phyloP scores from a whole-genome alignment of 306 rosid genomes.

The Sesbania bispinosa region DNA sequence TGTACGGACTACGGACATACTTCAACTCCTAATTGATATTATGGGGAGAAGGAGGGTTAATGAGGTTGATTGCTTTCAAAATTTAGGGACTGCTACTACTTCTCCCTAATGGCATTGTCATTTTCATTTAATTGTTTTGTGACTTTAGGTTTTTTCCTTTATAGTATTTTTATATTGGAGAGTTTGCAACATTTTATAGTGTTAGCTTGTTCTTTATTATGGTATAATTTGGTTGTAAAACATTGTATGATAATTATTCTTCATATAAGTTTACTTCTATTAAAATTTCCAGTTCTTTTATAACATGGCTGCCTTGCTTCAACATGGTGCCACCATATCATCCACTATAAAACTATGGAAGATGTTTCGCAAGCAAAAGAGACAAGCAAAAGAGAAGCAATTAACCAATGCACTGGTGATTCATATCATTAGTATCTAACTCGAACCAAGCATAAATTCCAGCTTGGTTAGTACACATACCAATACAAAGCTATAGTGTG shows the following conservation, averaged over 20 bases:
- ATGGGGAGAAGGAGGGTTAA: background rate
- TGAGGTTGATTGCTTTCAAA: background rate
- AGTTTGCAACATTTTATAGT: background rate
- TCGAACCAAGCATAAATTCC: background rate
- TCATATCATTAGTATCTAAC: background rate
- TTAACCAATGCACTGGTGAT: background rate
- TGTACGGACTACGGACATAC: too few relatives aligned
- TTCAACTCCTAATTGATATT: background rate
- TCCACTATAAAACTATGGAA: background rate
- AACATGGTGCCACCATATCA: background rate
- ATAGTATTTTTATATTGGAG: background rate
- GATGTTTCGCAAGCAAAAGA: slow-evolving; percentile 14
- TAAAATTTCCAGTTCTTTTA: background rate
- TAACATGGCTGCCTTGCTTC: background rate
- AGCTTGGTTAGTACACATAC: background rate
- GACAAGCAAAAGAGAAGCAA: slow-evolving; percentile 1
- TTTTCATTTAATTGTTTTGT: background rate
- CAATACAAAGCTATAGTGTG: slow-evolving; percentile 4
- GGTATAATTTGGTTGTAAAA: background rate
- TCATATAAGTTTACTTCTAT: background rate
- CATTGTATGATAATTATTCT: background rate
- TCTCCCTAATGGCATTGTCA: background rate
- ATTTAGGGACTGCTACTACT: background rate
- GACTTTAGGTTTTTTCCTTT: background rate
- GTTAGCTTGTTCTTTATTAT: background rate